Base-by-base conservation (phyloP, 331 rosid species). In the Saraca asoca region DNA sequence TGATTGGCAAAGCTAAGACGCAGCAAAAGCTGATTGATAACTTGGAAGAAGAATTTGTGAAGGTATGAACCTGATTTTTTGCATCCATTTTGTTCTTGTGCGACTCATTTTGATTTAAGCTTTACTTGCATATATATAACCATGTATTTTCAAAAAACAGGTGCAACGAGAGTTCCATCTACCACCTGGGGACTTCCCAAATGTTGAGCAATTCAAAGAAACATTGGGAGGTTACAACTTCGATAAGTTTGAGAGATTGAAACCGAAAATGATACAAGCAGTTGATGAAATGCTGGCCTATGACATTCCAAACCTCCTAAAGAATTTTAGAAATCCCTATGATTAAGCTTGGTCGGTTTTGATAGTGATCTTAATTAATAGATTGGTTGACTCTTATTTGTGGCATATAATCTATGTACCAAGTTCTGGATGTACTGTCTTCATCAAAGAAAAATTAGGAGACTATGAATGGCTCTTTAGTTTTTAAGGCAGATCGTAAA, bases 161-260 rank as follows among this genome's bases (percentile, higher is more conserved):
- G 95, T 91, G 16, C 97, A 91, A 73, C 82, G 87, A 69, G 95
- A 86, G 79, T 79, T 81, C 70, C 97, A 88, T 75, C 78, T 91
- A 49, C 97, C 97, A 11, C 82, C 94, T 0, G 97, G 96, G 12
- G 97, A 91, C 74, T 91, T 91, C 69, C 97, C 97, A 5, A 80
- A 81, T 18, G 88, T 84, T 6, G 96, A 88, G 20, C 87, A 86
- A 31, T 91, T 84, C 66, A 79, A 77, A 62, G 96, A 91, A 72
- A 45, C 15, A 16, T 70, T 91, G 69, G 50, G 58, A 37, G 96
- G 96, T 45, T 88, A 81, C 81, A 88, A 62, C 63, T 51, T 91
- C 5, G 96, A 91, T 69, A 88, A 83, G 59, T 91, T 91, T 39
- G 96, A 91, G 82, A 91, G 72, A 80, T 64, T 91, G 79, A 91